These are phyloP conservation scores for Curvularia sp. DNA, from an alignment of 2,329 filamentous ascomycete species.

Conservation along the genomic window DNA sequence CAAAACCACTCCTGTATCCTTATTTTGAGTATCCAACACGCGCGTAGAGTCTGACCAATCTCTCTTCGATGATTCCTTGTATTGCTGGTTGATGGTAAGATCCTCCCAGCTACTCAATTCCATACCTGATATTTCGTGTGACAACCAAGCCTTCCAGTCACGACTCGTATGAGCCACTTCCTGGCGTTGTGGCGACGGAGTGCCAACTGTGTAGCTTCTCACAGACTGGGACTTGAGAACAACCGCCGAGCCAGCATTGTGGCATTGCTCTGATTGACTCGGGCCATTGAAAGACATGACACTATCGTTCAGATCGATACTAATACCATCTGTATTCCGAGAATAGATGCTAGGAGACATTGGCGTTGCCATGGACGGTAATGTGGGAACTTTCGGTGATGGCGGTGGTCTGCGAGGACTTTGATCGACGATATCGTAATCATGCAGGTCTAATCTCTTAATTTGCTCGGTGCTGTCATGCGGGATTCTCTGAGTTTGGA, in stretches of 20 bases:
- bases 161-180: conserved; percentile 46
- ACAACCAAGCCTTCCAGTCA: conserved; percentile 59
- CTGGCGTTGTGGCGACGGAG: conserved; percentile 34
- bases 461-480: not conserved
- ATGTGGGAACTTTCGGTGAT: conserved; percentile 12
- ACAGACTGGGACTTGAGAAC: conserved; percentile 55
- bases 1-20: conserved; percentile 34
- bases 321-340: conserved; percentile 51
- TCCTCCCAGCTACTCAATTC: conserved; percentile 38
- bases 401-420: not conserved
- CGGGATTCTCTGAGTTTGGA: not conserved
- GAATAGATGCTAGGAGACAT: conserved; percentile 60
- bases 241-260: conserved; percentile 49
- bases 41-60: conserved; percentile 29
- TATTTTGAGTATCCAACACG: conserved; percentile 36
- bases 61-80: conserved; percentile 17
- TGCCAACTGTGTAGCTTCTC: conserved; percentile 52
- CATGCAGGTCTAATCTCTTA: not conserved
- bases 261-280: conserved; percentile 11
- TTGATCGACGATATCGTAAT: not conserved
- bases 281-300: conserved; percentile 36
- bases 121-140: conserved; percentile 54
- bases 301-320: conserved; percentile 46
- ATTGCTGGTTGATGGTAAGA: conserved; percentile 38
- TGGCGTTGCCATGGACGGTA: conserved; percentile 33